Evolutionary conservation across 2,329 filamentous ascomycete genomes (phyloP).

Genomic region (Leptoxyphium fumago): DNA sequence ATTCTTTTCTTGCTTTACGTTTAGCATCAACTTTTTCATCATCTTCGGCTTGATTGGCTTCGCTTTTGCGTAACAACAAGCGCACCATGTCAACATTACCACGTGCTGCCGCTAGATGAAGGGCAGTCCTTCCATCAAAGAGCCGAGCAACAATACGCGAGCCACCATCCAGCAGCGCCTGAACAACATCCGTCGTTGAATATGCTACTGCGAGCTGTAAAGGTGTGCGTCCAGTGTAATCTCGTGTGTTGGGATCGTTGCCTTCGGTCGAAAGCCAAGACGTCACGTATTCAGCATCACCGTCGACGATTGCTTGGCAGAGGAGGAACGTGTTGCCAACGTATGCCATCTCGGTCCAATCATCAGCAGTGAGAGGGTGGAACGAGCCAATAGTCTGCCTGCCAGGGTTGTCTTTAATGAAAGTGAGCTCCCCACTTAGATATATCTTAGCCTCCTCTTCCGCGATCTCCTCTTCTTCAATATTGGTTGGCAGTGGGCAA

Average conservation of each 20-base stretch:
- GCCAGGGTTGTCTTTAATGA: slow-evolving; percentile 69
- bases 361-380: slow-evolving; percentile 64
- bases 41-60: slow-evolving; percentile 54
- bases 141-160: slow-evolving; percentile 60
- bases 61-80: slow-evolving; percentile 58
- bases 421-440: slow-evolving; percentile 57
- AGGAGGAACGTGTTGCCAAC: slow-evolving; percentile 63
- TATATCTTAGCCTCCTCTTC: slow-evolving; percentile 62
- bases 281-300: slow-evolving; percentile 53
- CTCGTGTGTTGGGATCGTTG: slow-evolving; percentile 56
- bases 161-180: slow-evolving; percentile 54
- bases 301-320: slow-evolving; percentile 68
- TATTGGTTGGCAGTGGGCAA: slow-evolving; percentile 54
- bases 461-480: slow-evolving; percentile 56
- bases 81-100: slow-evolving; percentile 56
- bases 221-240: slow-evolving; percentile 65
- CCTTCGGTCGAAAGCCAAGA: slow-evolving; percentile 55
- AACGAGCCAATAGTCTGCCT: slow-evolving; percentile 60
- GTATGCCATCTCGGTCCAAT: slow-evolving; percentile 89
- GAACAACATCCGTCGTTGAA: slow-evolving; percentile 55
- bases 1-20: slow-evolving; percentile 21
- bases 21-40: slow-evolving; percentile 30
- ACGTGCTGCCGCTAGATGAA: slow-evolving; percentile 65
- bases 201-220: slow-evolving; percentile 60
- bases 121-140: slow-evolving; percentile 64